Conservation (phyloP, 1,284 basidiomycete species). For the Ceratobasidium sp. region DNA sequence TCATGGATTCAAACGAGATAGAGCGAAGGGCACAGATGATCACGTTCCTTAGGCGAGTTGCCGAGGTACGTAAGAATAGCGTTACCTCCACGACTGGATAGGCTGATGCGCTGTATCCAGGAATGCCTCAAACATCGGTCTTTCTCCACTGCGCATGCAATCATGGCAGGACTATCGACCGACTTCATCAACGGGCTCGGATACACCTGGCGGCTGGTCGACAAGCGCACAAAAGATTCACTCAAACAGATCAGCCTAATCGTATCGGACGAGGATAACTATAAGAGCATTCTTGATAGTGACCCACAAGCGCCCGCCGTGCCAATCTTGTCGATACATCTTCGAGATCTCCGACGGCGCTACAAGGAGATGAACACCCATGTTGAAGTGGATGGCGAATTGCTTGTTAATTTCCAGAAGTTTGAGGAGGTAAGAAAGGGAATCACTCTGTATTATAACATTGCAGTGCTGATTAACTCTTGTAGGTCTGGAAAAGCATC, state of each 20-base stretch:
- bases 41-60: slow-evolving; percentile 18
- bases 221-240: slow-evolving; percentile 24
- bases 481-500: slow-evolving; percentile 37
- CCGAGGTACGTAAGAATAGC: neutral
- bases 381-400: neutral
- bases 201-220: slow-evolving; percentile 36
- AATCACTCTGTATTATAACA: neutral
- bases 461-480: neutral
- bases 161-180: slow-evolving; percentile 29
- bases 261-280: slow-evolving; percentile 21
- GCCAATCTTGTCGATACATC: slow-evolving; percentile 32
- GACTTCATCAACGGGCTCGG: slow-evolving; percentile 18
- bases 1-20: slow-evolving; percentile 23
- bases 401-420: slow-evolving; percentile 31
- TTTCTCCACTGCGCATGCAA: slow-evolving; percentile 32
- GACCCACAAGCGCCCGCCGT: slow-evolving; percentile 6
- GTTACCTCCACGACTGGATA: neutral
- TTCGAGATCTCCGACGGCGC: slow-evolving; percentile 12
- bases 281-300: slow-evolving; percentile 6
- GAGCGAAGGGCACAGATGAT: slow-evolving; percentile 26
- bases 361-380: slow-evolving; percentile 33
- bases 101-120: neutral
- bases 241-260: slow-evolving; percentile 30
- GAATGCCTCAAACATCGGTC: slow-evolving; percentile 24
- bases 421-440: slow-evolving; percentile 27